These are phyloP conservation scores for Akanthomyces lecanii DNA, from an alignment of 2,329 filamentous ascomycete genomes.

Conservation along the genomic window DNA sequence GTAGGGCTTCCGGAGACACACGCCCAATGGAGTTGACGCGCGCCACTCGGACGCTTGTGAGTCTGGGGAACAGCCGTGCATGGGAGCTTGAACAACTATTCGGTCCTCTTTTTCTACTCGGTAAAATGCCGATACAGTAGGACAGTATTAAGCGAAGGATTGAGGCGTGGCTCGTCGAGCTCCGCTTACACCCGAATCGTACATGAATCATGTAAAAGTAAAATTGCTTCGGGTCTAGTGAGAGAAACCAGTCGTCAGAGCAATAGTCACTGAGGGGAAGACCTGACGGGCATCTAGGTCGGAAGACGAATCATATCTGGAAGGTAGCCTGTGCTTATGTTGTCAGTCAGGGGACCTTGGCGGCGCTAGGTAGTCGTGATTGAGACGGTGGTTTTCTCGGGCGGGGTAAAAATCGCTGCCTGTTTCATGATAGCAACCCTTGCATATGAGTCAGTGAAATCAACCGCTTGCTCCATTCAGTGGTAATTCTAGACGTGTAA, in stretches of 20 bases:
- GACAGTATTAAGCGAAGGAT: not conserved
- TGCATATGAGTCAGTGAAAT: no score
- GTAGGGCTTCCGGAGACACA: not conserved
- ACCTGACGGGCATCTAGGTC: no score
- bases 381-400: not conserved
- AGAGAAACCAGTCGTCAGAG: not conserved
- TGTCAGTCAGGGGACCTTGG: not conserved
- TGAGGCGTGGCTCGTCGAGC: not conserved
- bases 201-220: not conserved
- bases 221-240: not conserved
- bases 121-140: not conserved
- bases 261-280: not conserved
- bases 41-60: not conserved
- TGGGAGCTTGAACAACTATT: not conserved
- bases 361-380: not conserved
- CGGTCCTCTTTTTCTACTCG: not conserved
- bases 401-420: not conserved
- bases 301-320: not conserved
- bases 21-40: not conserved
- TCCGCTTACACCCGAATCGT: not conserved
- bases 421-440: not conserved
- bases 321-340: not conserved
- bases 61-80: not conserved
- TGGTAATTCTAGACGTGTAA: no score
- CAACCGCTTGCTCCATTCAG: no score